Percentiles rank a stretch among this genome's conserved stretches.
phyloP scores from a whole-genome alignment of 139 green algal species.

The Marvania coccoides region DNA sequence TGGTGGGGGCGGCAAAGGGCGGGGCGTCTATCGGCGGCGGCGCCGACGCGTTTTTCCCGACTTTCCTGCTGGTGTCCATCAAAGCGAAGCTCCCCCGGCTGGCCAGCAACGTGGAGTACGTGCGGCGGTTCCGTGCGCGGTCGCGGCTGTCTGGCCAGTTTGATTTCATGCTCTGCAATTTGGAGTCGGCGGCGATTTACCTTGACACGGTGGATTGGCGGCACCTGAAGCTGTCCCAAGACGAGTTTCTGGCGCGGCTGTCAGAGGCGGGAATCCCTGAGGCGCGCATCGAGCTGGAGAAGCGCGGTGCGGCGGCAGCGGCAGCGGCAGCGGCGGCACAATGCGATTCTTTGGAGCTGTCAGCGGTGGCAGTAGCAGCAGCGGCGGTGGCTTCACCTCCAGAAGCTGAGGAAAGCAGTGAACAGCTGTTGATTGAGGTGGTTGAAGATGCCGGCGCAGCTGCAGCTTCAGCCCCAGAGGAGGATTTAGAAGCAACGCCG shows the following conservation, averaged over 20 bases:
- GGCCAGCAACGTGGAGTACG: constrained; percentile 68
- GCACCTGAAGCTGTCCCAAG: constrained; percentile 14
- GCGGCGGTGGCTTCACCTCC: not conserved
- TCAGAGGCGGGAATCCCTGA: constrained; percentile 32
- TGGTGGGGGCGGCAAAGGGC: constrained; percentile 5
- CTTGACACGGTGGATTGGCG: constrained; percentile 28
- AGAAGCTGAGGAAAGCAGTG: not conserved
- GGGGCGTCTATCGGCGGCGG: constrained; percentile 40
- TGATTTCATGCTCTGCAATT: constrained; percentile 35
- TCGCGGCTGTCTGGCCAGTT: constrained; percentile 36
- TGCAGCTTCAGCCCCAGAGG: not conserved
- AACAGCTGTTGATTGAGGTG: not conserved
- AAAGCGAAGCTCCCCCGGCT: constrained; percentile 57
- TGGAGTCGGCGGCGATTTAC: constrained; percentile 32
- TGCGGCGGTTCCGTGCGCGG: constrained; percentile 54
- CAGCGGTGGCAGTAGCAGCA: not conserved
- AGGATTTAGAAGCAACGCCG: not conserved
- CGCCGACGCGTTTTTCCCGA: constrained; percentile 91
- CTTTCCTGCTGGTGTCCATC: constrained; percentile 86
- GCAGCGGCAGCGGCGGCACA: not conserved
- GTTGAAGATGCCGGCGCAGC: not conserved
- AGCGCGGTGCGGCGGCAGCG: constrained; percentile 3
- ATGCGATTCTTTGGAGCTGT: too few species aligned
- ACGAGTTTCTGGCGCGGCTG: constrained; percentile 20
- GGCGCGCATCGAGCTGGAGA: constrained; percentile 14